Conservation (phyloP, 23 red algal species). For the Gracilaria domingensis region DNA sequence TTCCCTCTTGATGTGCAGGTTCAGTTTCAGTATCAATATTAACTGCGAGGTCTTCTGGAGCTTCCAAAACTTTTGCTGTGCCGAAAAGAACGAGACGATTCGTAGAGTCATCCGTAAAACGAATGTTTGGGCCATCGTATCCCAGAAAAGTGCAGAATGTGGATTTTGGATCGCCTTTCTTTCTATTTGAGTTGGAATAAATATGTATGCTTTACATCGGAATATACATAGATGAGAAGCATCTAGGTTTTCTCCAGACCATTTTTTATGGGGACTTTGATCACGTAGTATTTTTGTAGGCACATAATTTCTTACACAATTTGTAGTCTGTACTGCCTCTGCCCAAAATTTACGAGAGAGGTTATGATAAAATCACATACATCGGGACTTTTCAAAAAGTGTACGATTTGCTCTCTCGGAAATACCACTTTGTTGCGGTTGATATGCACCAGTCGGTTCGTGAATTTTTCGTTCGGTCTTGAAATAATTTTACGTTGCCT, state of each 20-base stretch:
- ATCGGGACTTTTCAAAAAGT: no score
- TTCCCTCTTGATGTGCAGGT: no score
- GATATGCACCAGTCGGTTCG: no score
- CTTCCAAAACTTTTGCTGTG: background rate
- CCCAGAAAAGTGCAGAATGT: no score
- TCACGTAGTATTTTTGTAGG: background rate
- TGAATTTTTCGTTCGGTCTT: background rate
- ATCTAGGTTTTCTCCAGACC: conserved; percentile 1
- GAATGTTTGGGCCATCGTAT: background rate
- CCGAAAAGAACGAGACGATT: background rate
- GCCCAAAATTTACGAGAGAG: no score
- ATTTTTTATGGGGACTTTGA: conserved; percentile 24
- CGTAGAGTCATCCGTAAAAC: conserved; percentile 4
- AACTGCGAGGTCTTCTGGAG: background rate
- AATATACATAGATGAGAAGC: background rate
- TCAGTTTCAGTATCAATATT: background rate
- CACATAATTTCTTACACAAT: background rate
- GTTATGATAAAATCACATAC: no score
- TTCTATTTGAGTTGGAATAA: no score
- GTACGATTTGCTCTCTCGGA: background rate
- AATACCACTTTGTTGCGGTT: no score
- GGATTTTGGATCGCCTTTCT: no score
- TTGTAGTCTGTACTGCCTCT: no score
- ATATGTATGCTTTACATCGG: conserved; percentile 29
- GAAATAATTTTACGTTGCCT: background rate